phyloP scores from a whole-genome alignment of 148 eudicot genomes.

The Nepenthes gracilis region DNA sequence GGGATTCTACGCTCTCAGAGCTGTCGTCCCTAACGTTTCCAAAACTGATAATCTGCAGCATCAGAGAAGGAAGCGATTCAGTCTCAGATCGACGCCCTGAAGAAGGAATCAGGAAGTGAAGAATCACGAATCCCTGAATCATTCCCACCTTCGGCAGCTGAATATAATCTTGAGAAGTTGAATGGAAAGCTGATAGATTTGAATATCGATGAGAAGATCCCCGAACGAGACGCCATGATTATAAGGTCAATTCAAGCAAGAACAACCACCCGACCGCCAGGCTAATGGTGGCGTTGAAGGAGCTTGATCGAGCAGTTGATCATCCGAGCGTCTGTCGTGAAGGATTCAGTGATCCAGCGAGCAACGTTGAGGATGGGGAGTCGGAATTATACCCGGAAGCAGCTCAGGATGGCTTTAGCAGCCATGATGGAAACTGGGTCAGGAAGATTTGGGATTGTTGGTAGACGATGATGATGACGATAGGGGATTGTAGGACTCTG shows the following conservation, averaged over 20 bases:
- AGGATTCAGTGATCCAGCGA: conserved; percentile 91
- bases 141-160: neutral
- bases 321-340: conserved; percentile 80
- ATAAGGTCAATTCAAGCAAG: conserved; percentile 48
- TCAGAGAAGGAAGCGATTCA: conserved; percentile 40
- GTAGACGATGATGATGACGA: no score
- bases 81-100: conserved; percentile 30
- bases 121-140: neutral
- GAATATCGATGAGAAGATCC: conserved; percentile 73
- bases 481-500: no score
- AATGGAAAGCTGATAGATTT: conserved; percentile 23
- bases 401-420: conserved; percentile 44
- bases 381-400: conserved; percentile 60
- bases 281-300: conserved; percentile 66
- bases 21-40: conserved; percentile 90
- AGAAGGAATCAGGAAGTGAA: conserved; percentile 35
- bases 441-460: no score
- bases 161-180: neutral
- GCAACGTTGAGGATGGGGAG: conserved; percentile 68
- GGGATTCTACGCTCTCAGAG: conserved; percentile 70
- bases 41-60: conserved; percentile 81
- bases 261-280: conserved; percentile 82
- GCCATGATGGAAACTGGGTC: conserved; percentile 8
- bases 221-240: conserved; percentile 85
- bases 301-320: conserved; percentile 58